Conservation (phyloP, 768 basidiomycete species). For the Boletus fagicola region DNA sequence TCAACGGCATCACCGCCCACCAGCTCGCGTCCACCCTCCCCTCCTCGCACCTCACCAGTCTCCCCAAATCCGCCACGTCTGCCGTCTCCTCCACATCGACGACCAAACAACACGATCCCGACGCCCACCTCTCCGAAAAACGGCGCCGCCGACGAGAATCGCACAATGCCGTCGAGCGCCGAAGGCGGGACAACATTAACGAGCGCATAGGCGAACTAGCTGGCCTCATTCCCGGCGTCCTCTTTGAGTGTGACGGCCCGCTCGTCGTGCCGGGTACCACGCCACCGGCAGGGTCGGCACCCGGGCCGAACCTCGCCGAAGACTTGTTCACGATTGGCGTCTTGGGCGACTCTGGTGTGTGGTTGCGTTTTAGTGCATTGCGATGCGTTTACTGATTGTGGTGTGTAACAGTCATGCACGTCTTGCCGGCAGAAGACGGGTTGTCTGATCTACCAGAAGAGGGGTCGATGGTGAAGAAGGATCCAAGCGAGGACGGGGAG, state of each 20-base stretch:
- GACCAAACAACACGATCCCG: constrained; percentile 16
- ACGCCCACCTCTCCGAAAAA: constrained; percentile 69
- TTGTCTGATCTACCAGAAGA: constrained; percentile 33
- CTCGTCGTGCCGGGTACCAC: constrained; percentile 19
- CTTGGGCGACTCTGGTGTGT: constrained; percentile 24
- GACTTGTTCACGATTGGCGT: constrained; percentile 24
- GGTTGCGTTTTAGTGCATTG: not conserved
- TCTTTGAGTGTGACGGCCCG: constrained; percentile 58
- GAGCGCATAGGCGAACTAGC: constrained; percentile 92
- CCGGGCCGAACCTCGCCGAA: constrained; percentile 14
- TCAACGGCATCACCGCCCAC: no score
- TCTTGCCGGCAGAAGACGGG: constrained; percentile 26
- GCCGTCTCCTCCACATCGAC: constrained; percentile 5
- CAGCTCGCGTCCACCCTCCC: constrained; percentile 24
- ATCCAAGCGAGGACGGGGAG: constrained; percentile 32
- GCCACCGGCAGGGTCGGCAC: constrained; percentile 7
- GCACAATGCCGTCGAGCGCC: constrained; percentile 89
- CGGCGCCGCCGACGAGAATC: constrained; percentile 76
- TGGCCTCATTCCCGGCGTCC: constrained; percentile 81
- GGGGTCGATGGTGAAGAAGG: constrained; percentile 24
- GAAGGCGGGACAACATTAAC: constrained; percentile 90
- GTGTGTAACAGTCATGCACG: constrained; percentile 20
- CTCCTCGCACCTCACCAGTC: constrained; percentile 3
- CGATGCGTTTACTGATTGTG: not conserved
- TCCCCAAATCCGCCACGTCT: constrained; percentile 15